These are phyloP conservation scores for Petunia axillaris DNA, from an alignment of 257 asterid genomes.

Conservation along the genomic window DNA sequence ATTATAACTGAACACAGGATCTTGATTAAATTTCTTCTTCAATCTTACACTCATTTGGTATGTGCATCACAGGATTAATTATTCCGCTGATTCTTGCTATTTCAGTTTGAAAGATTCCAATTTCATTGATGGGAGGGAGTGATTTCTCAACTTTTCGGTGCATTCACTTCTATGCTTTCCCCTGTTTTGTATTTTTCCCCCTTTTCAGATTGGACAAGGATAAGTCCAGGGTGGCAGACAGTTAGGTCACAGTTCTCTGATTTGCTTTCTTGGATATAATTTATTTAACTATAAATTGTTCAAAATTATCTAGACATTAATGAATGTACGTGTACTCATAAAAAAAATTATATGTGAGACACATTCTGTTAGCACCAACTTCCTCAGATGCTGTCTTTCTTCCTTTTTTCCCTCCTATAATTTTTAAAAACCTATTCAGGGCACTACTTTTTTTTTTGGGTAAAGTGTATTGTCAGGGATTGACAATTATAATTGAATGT, in stretches of 20 bases:
- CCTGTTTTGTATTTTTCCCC: background rate
- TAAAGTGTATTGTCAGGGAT: background rate
- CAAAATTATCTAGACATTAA: background rate
- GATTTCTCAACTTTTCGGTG: slow-evolving; percentile 19
- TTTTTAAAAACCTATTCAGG: background rate
- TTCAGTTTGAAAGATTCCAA: background rate
- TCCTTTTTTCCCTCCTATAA: background rate
- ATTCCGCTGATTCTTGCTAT: background rate
- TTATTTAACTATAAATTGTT: background rate
- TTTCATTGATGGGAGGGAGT: background rate
- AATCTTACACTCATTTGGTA: background rate
- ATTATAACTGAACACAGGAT: background rate
- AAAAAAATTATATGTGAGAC: background rate
- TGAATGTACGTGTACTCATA: background rate
- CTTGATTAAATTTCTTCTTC: background rate
- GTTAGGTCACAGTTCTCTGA: background rate
- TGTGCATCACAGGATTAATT: background rate
- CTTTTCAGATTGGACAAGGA: background rate
- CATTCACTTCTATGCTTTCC: background rate
- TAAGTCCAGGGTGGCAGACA: background rate
- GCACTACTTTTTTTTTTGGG: background rate
- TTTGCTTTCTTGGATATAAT: background rate
- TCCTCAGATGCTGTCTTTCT: background rate
- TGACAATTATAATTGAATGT: background rate
- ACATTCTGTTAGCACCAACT: slow-evolving; percentile 12